phyloP scores from a whole-genome alignment of 2,329 filamentous ascomycete species.

The Claviceps africana region DNA sequence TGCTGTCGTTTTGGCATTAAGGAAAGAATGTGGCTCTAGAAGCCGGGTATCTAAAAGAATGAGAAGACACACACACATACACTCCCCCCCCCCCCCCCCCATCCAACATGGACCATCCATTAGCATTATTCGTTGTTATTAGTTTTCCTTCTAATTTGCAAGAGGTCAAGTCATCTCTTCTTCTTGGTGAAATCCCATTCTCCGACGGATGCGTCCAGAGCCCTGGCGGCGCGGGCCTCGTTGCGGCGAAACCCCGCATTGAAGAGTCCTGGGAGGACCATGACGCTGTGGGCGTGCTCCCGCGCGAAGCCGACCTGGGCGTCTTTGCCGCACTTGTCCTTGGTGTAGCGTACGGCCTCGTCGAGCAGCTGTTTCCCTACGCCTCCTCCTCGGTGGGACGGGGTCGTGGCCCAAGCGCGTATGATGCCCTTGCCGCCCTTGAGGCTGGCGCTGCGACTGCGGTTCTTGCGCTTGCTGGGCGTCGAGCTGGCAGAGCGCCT shows the following conservation, averaged over 20 bases:
- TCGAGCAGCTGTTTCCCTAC: conserved; percentile 60
- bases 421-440: conserved; percentile 55
- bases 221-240: conserved; percentile 43
- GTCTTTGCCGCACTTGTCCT: conserved; percentile 53
- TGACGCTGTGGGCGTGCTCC: conserved; percentile 61
- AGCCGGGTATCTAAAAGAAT: conserved; percentile 1
- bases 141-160: too few species aligned
- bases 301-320: conserved; percentile 57
- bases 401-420: conserved; percentile 67
- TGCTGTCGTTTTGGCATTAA: background rate
- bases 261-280: conserved; percentile 48
- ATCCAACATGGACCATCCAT: background rate
- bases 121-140: background rate
- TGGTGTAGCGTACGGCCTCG: conserved; percentile 55
- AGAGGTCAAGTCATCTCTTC: conserved; percentile 36
- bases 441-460: conserved; percentile 26
- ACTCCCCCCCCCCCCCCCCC: background rate
- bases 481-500: conserved; percentile 10
- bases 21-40: background rate
- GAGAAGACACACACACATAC: background rate
- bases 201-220: conserved; percentile 36
- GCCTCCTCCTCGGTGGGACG: conserved; percentile 55
- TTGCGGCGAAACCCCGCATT: conserved; percentile 44
- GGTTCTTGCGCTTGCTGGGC: conserved; percentile 19
- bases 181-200: conserved; percentile 34